Conservation (phyloP, 2,329 filamentous ascomycete genomes). For the Cordyceps tenuipes region DNA sequence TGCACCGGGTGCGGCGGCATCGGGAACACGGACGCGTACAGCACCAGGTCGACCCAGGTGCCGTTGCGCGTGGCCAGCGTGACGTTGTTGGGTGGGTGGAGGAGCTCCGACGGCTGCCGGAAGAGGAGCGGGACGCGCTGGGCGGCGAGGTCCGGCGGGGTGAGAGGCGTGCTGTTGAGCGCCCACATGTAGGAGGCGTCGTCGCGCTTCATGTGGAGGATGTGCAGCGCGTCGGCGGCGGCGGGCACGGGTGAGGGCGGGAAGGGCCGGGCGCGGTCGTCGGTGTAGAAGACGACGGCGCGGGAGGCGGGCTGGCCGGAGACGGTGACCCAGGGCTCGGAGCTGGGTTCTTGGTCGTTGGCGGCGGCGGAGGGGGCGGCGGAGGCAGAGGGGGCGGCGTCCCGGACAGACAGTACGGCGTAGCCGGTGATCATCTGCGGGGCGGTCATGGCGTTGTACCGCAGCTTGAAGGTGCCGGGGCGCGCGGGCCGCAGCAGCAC, state of each 20-base stretch:
- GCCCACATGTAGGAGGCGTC: constrained; percentile 45
- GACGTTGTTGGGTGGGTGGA: constrained; percentile 29
- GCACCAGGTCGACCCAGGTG: constrained; percentile 49
- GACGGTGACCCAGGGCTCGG: no score
- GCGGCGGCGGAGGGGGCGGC: no score
- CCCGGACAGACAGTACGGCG: no score
- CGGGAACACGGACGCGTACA: constrained; percentile 33
- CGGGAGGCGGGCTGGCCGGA: no score
- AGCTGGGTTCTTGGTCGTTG: no score
- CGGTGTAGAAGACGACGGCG: no score
- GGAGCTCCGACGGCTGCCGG: constrained; percentile 22
- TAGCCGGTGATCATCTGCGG: no score
- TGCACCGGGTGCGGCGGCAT: constrained; percentile 52
- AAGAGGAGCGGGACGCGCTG: constrained; percentile 37
- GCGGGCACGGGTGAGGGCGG: constrained; percentile 24
- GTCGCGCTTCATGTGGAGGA: constrained; percentile 31
- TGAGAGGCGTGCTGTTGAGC: constrained; percentile 37
- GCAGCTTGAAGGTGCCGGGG: no score
- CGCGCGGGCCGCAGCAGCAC: no score
- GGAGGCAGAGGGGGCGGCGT: no score
- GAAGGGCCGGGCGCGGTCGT: no score
- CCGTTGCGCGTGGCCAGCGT: constrained; percentile 38
- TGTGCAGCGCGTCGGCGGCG: constrained; percentile 36
- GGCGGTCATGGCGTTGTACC: no score
- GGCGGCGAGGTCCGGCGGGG: constrained; percentile 28